Conservation (phyloP, 495 filamentous ascomycete species). For the Jackrogersella multiformis region DNA sequence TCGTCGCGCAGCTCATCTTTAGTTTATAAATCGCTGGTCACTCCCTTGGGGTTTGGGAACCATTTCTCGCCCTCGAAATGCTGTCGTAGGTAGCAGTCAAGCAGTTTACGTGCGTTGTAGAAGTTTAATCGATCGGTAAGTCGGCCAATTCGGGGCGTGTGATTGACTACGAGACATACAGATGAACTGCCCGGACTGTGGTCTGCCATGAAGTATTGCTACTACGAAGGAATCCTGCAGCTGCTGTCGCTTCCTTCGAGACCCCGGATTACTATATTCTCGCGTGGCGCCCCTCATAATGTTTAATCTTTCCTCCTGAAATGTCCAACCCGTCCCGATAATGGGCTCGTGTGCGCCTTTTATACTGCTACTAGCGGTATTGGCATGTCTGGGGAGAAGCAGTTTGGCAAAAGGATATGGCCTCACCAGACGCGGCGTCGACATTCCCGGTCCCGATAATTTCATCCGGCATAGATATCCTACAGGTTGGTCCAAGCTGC, state of each 20-base stretch:
- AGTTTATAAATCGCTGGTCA: conserved; percentile 20
- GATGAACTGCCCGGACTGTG: conserved; percentile 5
- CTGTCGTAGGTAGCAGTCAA: conserved; percentile 16
- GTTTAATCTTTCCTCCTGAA: conserved; percentile 38
- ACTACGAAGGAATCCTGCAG: conserved; percentile 9
- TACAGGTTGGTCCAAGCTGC: conserved; percentile 29
- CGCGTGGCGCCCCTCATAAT: conserved; percentile 33
- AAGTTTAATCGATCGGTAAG: conserved; percentile 1
- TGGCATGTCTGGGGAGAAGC: conserved; percentile 32
- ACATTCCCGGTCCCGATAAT: conserved; percentile 33
- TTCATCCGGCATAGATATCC: conserved; percentile 43
- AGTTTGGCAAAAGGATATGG: conserved; percentile 26
- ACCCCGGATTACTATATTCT: conserved; percentile 27
- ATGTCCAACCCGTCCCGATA: conserved; percentile 45
- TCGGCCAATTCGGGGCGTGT: not conserved
- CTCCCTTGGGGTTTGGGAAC: conserved; percentile 10
- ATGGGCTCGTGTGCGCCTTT: conserved; percentile 44
- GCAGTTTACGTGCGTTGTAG: conserved; percentile 7
- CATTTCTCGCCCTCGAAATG: conserved; percentile 6
- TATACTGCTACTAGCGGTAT: conserved; percentile 43
- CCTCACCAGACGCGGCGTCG: conserved; percentile 34
- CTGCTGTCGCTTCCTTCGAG: conserved; percentile 18
- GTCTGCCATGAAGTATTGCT: conserved; percentile 25
- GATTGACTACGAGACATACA: conserved; percentile 7
- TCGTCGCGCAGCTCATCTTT: conserved; percentile 15